Conservation (phyloP, 176 grass and related monocot genomes). For the Saccharum officinarum region DNA sequence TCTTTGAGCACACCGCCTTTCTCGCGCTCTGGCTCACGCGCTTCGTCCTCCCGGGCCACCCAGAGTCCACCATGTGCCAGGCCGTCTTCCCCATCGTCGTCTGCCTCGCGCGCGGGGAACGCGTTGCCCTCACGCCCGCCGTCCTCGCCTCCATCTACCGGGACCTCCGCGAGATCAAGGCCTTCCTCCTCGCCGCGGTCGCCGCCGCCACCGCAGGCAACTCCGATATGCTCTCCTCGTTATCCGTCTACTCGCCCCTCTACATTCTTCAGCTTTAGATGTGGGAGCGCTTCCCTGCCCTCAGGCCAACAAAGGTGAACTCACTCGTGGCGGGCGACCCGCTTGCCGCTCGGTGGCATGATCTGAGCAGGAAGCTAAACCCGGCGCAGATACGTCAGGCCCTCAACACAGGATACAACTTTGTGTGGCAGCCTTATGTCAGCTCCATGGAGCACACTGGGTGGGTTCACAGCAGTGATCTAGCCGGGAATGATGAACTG, state of each 20-base stretch:
- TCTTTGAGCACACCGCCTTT: constrained; percentile 79
- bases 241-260: constrained; percentile 68
- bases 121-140: constrained; percentile 69
- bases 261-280: constrained; percentile 77
- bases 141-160: constrained; percentile 77
- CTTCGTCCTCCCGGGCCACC: constrained; percentile 76
- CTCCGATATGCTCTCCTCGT: constrained; percentile 34
- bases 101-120: constrained; percentile 61
- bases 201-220: constrained; percentile 14
- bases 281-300: constrained; percentile 76
- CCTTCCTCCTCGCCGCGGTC: constrained; percentile 37
- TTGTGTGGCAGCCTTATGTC: constrained; percentile 62
- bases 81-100: constrained; percentile 74
- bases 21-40: constrained; percentile 83
- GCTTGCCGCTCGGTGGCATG: constrained; percentile 71
- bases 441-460: constrained; percentile 25
- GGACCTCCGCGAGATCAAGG: constrained; percentile 75
- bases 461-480: constrained; percentile 53
- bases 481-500: constrained; percentile 48
- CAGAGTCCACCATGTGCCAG: constrained; percentile 80
- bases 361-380: constrained; percentile 61
- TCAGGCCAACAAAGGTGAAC: constrained; percentile 54
- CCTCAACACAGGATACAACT: constrained; percentile 40
- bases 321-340: constrained; percentile 42
- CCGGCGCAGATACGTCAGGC: constrained; percentile 37